Evolutionary conservation across 768 basidiomycete species (phyloP).

Genomic region (Kwoniella europaea): DNA sequence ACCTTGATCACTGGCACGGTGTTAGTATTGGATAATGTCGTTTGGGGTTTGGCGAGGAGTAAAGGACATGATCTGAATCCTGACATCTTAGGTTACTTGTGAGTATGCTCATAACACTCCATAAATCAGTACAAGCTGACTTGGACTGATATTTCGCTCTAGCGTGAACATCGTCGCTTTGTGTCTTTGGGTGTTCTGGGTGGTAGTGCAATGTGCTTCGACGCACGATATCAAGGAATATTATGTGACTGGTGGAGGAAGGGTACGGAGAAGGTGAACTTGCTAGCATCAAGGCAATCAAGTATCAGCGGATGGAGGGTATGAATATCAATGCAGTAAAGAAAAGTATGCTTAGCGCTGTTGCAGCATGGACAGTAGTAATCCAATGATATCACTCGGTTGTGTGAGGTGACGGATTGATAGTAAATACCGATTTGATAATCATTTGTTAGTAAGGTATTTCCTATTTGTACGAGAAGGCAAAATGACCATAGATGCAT

Average conservation of each 20-base stretch:
- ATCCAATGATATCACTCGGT: background rate
- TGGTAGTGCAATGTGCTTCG: slow-evolving; percentile 17
- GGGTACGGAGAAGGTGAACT: background rate
- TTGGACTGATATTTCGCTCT: background rate
- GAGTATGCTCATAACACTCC: slow-evolving; percentile 2
- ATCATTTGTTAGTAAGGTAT: background rate
- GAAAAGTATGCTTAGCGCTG: slow-evolving; percentile 1
- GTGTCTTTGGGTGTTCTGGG: slow-evolving; percentile 30
- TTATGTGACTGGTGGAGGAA: slow-evolving; percentile 13
- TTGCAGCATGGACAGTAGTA: background rate
- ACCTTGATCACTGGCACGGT: slow-evolving; percentile 7
- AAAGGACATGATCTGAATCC: slow-evolving; percentile 23
- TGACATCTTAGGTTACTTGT: slow-evolving; percentile 36
- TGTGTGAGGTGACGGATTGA: background rate
- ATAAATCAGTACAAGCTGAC: background rate
- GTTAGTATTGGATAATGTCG: slow-evolving; percentile 16
- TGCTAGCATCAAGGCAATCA: background rate
- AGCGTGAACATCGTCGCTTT: slow-evolving; percentile 34
- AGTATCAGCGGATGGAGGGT: slow-evolving; percentile 3
- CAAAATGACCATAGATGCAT: background rate
- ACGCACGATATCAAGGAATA: slow-evolving; percentile 17
- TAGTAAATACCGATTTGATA: background rate
- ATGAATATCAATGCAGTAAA: background rate
- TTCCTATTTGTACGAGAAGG: background rate
- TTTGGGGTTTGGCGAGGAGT: slow-evolving; percentile 16